phyloP scores from a whole-genome alignment of 2,329 filamentous ascomycete species.

The Fusarium abutilonis region DNA sequence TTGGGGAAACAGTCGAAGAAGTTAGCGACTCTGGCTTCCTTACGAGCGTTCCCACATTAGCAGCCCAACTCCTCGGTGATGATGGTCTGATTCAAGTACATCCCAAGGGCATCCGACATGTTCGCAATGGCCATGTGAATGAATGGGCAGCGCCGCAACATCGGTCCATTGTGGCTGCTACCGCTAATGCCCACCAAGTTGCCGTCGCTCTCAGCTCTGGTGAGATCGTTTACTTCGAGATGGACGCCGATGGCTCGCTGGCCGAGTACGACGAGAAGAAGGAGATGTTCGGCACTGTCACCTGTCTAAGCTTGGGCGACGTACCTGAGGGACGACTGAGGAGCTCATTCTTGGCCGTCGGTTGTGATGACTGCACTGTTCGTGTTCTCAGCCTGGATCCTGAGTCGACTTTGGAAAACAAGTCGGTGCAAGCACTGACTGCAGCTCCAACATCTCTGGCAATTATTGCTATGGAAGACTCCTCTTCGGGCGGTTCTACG shows the following conservation, averaged over 20 bases:
- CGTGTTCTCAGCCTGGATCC: conserved; percentile 90
- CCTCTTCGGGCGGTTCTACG: conserved; percentile 85
- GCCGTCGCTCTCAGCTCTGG: conserved; percentile 93
- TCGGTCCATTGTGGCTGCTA: conserved; percentile 92
- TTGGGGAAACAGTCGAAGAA: conserved; percentile 96
- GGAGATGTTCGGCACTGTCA: conserved; percentile 95
- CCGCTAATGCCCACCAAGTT: conserved; percentile 92
- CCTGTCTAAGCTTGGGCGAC: conserved; percentile 90
- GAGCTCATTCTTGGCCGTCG: conserved; percentile 93
- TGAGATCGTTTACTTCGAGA: conserved; percentile 98
- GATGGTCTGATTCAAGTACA: conserved; percentile 94
- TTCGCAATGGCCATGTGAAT: conserved; percentile 80
- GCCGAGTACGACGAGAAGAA: conserved; percentile 96
- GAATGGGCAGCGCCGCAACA: conserved; percentile 96
- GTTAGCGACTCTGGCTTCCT: conserved; percentile 94
- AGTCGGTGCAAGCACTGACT: conserved; percentile 92
- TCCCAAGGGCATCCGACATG: conserved; percentile 93
- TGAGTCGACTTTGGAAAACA: conserved; percentile 89
- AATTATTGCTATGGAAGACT: conserved; percentile 96
- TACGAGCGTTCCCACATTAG: conserved; percentile 86
- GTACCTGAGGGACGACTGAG: conserved; percentile 89
- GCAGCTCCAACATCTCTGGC: conserved; percentile 87
- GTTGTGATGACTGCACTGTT: conserved; percentile 96
- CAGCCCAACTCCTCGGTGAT: conserved; percentile 92
- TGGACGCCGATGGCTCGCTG: conserved; percentile 89